phyloP scores from a whole-genome alignment of 148 eudicot genomes.

The Persicaria tinctoria region DNA sequence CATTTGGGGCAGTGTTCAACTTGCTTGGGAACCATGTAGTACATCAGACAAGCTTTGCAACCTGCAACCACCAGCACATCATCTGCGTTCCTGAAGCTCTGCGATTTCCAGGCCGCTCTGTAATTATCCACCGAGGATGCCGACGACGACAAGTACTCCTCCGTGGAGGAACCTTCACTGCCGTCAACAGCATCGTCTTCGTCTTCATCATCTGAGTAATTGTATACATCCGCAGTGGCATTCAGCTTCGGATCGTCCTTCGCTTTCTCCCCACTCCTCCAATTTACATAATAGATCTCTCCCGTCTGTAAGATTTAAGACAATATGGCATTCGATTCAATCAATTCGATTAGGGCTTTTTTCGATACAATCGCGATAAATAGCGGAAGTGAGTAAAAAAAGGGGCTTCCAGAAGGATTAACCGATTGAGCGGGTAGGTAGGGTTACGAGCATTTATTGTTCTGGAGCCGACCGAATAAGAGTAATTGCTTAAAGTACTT shows the following conservation, averaged over 20 bases:
- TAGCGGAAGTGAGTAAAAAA: not conserved
- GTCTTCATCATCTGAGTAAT: conserved; percentile 23
- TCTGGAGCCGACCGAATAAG: no score
- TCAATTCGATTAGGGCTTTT: not conserved
- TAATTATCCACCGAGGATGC: conserved; percentile 19
- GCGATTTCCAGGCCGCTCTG: not conserved
- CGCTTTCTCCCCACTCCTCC: conserved; percentile 70
- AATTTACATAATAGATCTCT: conserved; percentile 74
- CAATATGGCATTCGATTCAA: no score
- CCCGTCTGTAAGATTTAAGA: conserved; percentile 44
- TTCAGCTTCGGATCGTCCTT: conserved; percentile 50
- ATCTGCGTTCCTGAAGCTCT: not conserved
- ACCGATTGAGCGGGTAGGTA: no score
- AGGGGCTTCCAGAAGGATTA: not conserved
- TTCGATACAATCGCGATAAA: not conserved
- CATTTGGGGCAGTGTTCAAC: conserved; percentile 73
- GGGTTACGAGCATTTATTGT: no score
- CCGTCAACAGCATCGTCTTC: conserved; percentile 18
- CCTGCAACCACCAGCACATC: conserved; percentile 73
- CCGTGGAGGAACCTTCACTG: conserved; percentile 44
- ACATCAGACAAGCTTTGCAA: conserved; percentile 85
- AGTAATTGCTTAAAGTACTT: no score
- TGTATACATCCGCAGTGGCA: conserved; percentile 9
- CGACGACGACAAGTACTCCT: conserved; percentile 24
- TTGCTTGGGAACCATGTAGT: conserved; percentile 85